These are phyloP conservation scores for Rhinocladiella similis DNA, from an alignment of 2,329 filamentous ascomycete species.

Conservation along the genomic window DNA sequence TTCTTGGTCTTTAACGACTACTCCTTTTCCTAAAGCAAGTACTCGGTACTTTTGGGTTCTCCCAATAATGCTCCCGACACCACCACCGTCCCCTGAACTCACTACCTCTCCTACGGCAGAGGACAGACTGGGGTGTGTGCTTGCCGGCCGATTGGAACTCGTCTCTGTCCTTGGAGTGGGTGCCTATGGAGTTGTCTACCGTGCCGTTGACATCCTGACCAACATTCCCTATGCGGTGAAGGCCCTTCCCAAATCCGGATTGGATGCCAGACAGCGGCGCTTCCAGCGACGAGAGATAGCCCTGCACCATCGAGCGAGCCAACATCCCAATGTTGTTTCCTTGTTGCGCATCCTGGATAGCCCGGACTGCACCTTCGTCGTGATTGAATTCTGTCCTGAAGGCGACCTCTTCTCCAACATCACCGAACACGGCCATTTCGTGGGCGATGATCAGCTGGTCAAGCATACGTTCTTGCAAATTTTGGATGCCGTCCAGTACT, in stretches of 20 bases:
- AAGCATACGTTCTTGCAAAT: constrained; percentile 91
- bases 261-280: constrained; percentile 81
- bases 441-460: constrained; percentile 86
- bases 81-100: constrained; percentile 44
- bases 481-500: constrained; percentile 92
- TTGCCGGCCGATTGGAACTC: constrained; percentile 81
- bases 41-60: constrained; percentile 39
- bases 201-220: constrained; percentile 79
- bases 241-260: constrained; percentile 88
- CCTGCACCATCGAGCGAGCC: constrained; percentile 84
- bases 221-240: constrained; percentile 90
- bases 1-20: constrained; percentile 28
- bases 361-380: constrained; percentile 89
- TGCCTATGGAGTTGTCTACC: constrained; percentile 95
- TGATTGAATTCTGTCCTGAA: constrained; percentile 95
- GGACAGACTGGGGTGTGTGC: constrained; percentile 79
- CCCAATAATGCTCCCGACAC: constrained; percentile 48
- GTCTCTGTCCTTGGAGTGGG: constrained; percentile 85
- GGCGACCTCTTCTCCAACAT: constrained; percentile 97
- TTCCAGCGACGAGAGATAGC: constrained; percentile 94
- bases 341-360: constrained; percentile 92
- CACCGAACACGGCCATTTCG: constrained; percentile 89
- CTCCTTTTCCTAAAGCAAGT: constrained; percentile 28
- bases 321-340: constrained; percentile 89
- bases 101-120: constrained; percentile 66